phyloP scores from a whole-genome alignment of 768 basidiomycete species.

The Tulasnella sp. region DNA sequence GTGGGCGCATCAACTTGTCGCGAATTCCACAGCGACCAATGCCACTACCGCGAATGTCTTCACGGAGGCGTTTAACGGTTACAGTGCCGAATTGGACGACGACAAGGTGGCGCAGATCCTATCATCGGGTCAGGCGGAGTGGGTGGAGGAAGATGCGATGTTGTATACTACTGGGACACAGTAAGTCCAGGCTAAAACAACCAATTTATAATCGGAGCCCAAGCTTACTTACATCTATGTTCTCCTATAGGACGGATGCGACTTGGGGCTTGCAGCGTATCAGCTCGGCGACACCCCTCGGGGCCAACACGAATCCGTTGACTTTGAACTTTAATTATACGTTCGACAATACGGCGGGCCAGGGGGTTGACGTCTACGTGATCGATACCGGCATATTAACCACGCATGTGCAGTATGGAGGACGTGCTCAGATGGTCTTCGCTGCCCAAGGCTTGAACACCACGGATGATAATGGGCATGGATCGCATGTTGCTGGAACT shows the following conservation, averaged over 20 bases:
- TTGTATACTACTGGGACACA: conserved; percentile 1
- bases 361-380: conserved; percentile 14
- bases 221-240: too few relatives aligned
- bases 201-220: not conserved
- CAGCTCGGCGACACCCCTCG: not conserved
- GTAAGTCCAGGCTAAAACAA: not conserved
- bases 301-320: not conserved
- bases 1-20: conserved; percentile 2
- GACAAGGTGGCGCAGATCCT: not conserved
- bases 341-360: conserved; percentile 6
- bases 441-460: not conserved
- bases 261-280: conserved; percentile 8
- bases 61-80: not conserved
- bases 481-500: conserved; percentile 12
- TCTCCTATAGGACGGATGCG: not conserved
- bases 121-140: not conserved
- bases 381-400: conserved; percentile 9
- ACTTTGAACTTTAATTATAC: conserved; percentile 4
- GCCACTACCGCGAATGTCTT: not conserved
- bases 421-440: conserved; percentile 10
- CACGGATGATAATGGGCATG: conserved; percentile 14
- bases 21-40: not conserved
- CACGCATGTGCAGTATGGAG: conserved; percentile 2
- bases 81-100: conserved; percentile 7
- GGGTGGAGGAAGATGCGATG: conserved; percentile 13